Evolutionary conservation across 805 yeast genomes (phyloP).

Genomic region (Cyberlindnera petersonii): DNA sequence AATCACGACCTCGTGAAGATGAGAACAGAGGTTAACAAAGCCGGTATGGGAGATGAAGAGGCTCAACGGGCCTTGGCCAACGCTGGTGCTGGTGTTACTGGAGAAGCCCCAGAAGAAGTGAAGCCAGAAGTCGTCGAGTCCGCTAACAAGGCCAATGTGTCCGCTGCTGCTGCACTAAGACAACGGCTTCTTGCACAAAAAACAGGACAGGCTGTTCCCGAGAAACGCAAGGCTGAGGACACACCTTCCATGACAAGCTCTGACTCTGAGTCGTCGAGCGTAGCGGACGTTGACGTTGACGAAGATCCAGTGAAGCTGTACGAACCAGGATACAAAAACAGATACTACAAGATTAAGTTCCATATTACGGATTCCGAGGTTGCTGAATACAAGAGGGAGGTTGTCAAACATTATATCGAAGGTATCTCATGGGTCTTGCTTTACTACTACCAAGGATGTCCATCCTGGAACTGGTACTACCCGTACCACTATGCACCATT

Average conservation of each 20-base stretch:
- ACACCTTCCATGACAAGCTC: conserved; percentile 3
- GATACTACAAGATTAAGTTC: conserved; percentile 81
- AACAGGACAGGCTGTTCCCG: conserved; percentile 17
- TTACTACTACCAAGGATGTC: conserved; percentile 96
- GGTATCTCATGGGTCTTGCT: conserved; percentile 96
- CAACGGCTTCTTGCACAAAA: conserved; percentile 32
- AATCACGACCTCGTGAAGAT: conserved; percentile 69
- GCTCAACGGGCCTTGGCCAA: conserved; percentile 29
- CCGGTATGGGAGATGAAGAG: conserved; percentile 25
- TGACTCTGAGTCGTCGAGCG: conserved; percentile 22
- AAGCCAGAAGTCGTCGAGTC: conserved; percentile 22
- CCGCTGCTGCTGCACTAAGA: conserved; percentile 44
- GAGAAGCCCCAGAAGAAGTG: conserved; percentile 6
- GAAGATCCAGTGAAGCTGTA: conserved; percentile 59
- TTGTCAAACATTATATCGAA: conserved; percentile 75
- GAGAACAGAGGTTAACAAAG: conserved; percentile 49
- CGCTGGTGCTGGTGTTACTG: conserved; percentile 12
- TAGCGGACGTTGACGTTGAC: conserved; percentile 34
- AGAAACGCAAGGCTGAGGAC: conserved; percentile 22
- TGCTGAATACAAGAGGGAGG: conserved; percentile 47
- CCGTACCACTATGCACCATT: conserved; percentile 98
- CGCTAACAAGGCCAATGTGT: conserved; percentile 37
- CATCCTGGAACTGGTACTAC: conserved; percentile 97
- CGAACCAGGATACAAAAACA: conserved; percentile 81
- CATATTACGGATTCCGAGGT: conserved; percentile 52